Evolutionary conservation across 2,329 filamentous ascomycete species (phyloP), one percentile per base, ranked within the genome.

Genomic region (Colletotrichum chrysophilum): DNA sequence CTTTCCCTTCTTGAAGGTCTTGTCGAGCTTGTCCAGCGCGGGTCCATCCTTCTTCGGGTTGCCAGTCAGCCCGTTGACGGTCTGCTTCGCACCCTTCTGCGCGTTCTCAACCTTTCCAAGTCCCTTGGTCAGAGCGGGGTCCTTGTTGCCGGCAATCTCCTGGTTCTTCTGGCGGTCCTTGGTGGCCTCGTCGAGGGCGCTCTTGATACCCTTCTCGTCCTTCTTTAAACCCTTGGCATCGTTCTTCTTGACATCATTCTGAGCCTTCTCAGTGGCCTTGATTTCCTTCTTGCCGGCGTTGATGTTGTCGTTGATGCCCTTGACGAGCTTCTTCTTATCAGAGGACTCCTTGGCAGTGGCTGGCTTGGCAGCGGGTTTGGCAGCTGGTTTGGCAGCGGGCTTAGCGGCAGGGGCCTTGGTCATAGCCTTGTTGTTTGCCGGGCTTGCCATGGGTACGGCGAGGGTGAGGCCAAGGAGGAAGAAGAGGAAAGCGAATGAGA

Each of bases 1-100:
- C 67, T 75, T 75, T 36, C 72, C 72, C 61, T 75, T 75, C 30
- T 71, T 32, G 55, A 75, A 75, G 4, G 72, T 75, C 9, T 38
- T 13, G 24, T 61, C 61, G 28, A 71, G 28, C 52, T 62, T 38
- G 4, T 55, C 52, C 21, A 75, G 26, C 7, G 60, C 48, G 5
- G 9, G 12, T 55, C 60, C 21, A 4, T 75, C 72, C 67, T 71
- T 66, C 61, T 75, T 75, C 16, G 67, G 52, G 55, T 75, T 38
- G 4, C 72, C 72, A 3, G 68, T 75, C 28, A 75, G 38, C 4
- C 68, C 61, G 6, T 66, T 55, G 9, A 75, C 72, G 3, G 72
- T 71, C 24, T 71, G 3, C 68, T 71, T 75, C 5, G 72, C 72
- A 5, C 72, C 61, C 13, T 71, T 66, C 16, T 75, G 72, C 30